phyloP scores from a whole-genome alignment of 202 grass and related monocot species.

The Panicum virgatum region DNA sequence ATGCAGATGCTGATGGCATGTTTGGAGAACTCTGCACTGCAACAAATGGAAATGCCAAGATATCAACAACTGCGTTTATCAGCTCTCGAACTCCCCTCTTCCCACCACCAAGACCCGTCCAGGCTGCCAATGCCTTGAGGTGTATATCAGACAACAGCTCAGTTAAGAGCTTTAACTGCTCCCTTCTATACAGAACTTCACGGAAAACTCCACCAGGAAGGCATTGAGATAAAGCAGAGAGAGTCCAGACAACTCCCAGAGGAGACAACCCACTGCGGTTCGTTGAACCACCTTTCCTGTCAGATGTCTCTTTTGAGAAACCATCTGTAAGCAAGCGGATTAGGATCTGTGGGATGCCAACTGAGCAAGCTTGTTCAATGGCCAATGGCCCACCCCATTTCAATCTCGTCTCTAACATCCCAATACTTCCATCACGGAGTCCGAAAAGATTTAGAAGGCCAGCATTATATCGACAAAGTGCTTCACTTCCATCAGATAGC shows the following conservation, averaged over 20 bases:
- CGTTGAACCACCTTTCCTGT: slow-evolving; percentile 52
- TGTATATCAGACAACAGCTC: slow-evolving; percentile 60
- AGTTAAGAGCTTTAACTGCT: slow-evolving; percentile 72
- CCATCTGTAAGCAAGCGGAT: slow-evolving; percentile 61
- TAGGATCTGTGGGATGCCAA: slow-evolving; percentile 70
- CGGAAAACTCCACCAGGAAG: slow-evolving; percentile 64
- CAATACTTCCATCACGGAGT: slow-evolving; percentile 84
- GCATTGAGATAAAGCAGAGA: slow-evolving; percentile 69
- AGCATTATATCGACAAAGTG: slow-evolving; percentile 69
- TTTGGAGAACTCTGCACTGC: slow-evolving; percentile 90
- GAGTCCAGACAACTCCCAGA: slow-evolving; percentile 62
- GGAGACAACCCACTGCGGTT: slow-evolving; percentile 66
- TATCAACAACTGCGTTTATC: slow-evolving; percentile 86
- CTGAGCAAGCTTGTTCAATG: slow-evolving; percentile 73
- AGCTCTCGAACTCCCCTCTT: slow-evolving; percentile 71
- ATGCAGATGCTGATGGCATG: slow-evolving; percentile 76
- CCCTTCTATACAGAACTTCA: slow-evolving; percentile 71
- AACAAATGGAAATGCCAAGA: slow-evolving; percentile 95
- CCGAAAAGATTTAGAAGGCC: slow-evolving; percentile 68
- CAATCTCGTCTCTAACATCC: slow-evolving; percentile 72
- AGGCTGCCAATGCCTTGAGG: slow-evolving; percentile 57
- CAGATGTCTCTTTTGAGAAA: slow-evolving; percentile 42
- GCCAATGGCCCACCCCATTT: slow-evolving; percentile 84
- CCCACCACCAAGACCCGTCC: slow-evolving; percentile 78
- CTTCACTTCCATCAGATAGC: slow-evolving; percentile 77